These are phyloP conservation scores for Candida buenavistaensis DNA, from an alignment of 1,139 yeast species.

Conservation along the genomic window DNA sequence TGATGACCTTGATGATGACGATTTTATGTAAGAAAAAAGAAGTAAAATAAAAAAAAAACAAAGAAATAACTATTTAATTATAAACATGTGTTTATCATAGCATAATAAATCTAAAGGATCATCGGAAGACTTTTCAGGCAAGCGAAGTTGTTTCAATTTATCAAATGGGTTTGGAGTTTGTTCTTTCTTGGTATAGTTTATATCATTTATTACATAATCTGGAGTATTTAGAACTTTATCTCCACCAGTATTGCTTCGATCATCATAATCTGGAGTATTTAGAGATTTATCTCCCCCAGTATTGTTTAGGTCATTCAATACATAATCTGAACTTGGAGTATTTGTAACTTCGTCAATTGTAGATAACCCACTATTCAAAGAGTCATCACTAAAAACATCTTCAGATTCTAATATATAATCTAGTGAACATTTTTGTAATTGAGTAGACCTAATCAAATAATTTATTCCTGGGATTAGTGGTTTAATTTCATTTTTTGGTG, in stretches of 20 bases:
- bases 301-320: no score
- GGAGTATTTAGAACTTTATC: no score
- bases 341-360: not conserved
- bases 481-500: no score
- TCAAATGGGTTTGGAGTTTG: no score
- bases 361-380: not conserved
- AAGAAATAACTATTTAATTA: conserved; percentile 1
- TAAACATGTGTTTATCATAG: conserved; percentile 7
- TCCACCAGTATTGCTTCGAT: not conserved
- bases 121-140: not conserved
- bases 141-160: no score
- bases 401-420: not conserved
- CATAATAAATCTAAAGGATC: conserved; percentile 12
- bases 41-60: not conserved
- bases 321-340: no score
- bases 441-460: not conserved
- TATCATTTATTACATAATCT: conserved; percentile 2
- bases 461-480: conserved; percentile 1
- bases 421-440: conserved; percentile 3
- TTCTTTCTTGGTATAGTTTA: not conserved
- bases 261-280: no score
- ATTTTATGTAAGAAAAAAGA: conserved; percentile 67
- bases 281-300: no score
- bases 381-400: not conserved
- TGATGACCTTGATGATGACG: conserved; percentile 71